Percentiles rank a stretch among this genome's conserved stretches.
These are phyloP conservation scores for Solanum stenotomum DNA, from an alignment of 257 asterid species.

Conservation along the genomic window DNA sequence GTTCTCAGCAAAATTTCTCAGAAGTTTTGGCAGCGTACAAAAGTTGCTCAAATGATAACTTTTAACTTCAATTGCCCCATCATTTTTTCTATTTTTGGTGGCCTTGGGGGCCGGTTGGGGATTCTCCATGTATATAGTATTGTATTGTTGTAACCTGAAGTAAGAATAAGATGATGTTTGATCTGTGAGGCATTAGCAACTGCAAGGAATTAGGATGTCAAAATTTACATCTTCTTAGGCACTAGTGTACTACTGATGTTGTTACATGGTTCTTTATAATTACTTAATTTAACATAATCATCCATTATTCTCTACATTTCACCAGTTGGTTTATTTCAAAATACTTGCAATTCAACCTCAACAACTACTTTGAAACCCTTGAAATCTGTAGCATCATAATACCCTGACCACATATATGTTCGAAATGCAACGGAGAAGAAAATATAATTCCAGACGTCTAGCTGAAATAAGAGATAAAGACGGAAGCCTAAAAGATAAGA, in stretches of 20 bases:
- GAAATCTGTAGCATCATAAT: background rate
- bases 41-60: background rate
- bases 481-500: too few species aligned
- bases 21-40: background rate
- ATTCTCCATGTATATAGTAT: background rate
- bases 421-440: too few species aligned
- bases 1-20: background rate
- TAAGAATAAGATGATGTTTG: background rate
- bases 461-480: too few species aligned
- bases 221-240: background rate
- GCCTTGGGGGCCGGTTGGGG: background rate
- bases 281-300: background rate
- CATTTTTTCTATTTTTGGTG: background rate
- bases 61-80: background rate
- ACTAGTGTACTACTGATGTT: background rate
- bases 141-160: background rate
- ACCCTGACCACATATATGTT: too few species aligned
- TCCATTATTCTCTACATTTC: background rate
- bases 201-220: background rate
- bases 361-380: background rate
- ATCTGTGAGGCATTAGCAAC: background rate
- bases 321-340: background rate
- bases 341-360: background rate
- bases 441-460: too few species aligned
- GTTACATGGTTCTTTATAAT: background rate